Evolutionary conservation across 177 flowering plant genomes (phyloP), one percentile per base, ranked within the genome.

Genomic region (Vitis hybrid): DNA sequence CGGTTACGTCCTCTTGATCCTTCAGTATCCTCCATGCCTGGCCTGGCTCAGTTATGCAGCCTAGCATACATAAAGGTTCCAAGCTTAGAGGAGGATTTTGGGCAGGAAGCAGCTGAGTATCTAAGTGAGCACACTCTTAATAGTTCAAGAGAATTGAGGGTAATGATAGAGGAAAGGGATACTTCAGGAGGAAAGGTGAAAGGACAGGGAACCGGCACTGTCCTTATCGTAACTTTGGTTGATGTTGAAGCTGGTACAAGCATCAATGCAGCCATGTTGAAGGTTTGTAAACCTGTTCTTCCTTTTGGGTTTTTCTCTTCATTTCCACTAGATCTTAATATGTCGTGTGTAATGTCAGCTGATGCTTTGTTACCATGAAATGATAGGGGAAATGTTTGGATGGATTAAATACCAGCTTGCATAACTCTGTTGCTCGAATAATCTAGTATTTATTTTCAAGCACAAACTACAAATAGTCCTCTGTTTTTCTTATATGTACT

Each of bases 141-240:
- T 74, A 83, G 82, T 70, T 70, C 87, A 0, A 88, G 75, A 68
- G 94, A 89, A 76, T 87, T 96, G 51, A 82, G 78, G 75, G 97
- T 93, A 50, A 76, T 73, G 78, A 76, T 96, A 30, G 99, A 94
- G 72, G 98, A 90, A n/a, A 82, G 83, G 72, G 98, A 96, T 78
- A 68, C 86, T 15, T 91, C 97, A 4, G 97, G 92, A 59, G 99
- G 99, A 52, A 94, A 92, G 78, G 85, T 79, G 1, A 94, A 90
- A 78, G 99, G 99, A 21, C 97, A 91, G 84, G 98, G 99, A 72
- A 94, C 96, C 66, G 98, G 99, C 14, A 76, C 90, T 1, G 70
- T 89, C 18, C 85, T 89, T 49, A 46, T 81, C 52, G 97, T 96
- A 5, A 91, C 89, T 18, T 80, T 96, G 68, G 82, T 86, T 27